Base-by-base conservation (phyloP, 106 monocot genomes). In the Alisma plantagoaquatica region DNA sequence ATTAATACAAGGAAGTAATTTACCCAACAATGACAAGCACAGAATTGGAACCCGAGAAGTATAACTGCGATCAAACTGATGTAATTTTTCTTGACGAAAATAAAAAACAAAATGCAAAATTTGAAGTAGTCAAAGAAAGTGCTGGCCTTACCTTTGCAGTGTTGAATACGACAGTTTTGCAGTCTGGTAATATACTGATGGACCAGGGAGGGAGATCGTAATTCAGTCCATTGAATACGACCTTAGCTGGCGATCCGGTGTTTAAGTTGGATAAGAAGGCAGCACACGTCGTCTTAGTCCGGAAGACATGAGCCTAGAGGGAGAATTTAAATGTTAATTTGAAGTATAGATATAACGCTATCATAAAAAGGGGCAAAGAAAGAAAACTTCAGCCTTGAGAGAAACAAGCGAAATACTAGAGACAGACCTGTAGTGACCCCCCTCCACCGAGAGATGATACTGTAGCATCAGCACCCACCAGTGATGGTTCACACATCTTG, bases 161-260 rank as follows among this genome's bases (percentile, higher is more conserved):
- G 41, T 75, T 75, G 59, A 60, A 70, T 31, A 65, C 64, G 22
- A 59, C 42, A 20, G 46, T 75, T 49, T 70, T 70, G 59, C 75
- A 75, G 41, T 75, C 75, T 29, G 75, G 70, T 22, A 75, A 70
- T 7, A 75, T 65, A 43, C 75, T 75, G 23, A 75, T 60, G 3
- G 75, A 75, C 75, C 75, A 75, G 31, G 75, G 70, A 27, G 75
- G 75, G 41, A 75, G 53, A 49, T 64, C 45, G 49, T 75, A 64
- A 43, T 60, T 63, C 27, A 64, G 23, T 2, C 75, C 75, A 49
- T 55, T 63, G 27, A 75, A 75, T 25, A 51, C 22, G 38, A 75
- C 64, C 49, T 44, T 75, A 19, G 64, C 64, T 53, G 58, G 54
- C 14, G 58, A 54, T n/a, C 24, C 27, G 30, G 59, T 23, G 38